Conservation (phyloP, 1,284 basidiomycete species). For the Sanghuangporus baumii region DNA sequence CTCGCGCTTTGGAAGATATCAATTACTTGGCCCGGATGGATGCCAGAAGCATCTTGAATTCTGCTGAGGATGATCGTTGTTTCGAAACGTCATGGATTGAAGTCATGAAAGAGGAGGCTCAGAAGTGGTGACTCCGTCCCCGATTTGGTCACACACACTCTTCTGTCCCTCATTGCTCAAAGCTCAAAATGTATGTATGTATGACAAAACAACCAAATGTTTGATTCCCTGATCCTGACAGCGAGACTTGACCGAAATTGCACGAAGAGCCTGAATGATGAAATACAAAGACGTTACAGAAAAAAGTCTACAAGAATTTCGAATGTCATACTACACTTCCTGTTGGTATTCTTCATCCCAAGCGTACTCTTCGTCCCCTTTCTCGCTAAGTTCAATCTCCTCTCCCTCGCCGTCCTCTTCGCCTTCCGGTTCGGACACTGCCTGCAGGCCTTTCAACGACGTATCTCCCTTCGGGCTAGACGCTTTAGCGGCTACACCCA, state of each 20-base stretch:
- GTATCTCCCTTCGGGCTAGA: slow-evolving; percentile 9
- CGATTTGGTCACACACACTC: no score
- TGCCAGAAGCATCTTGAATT: no score
- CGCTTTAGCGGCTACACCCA: slow-evolving; percentile 19
- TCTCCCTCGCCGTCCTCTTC: slow-evolving; percentile 22
- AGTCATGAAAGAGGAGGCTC: no score
- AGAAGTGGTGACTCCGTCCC: no score
- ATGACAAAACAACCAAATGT: no score
- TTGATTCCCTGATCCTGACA: no score
- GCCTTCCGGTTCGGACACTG: slow-evolving; percentile 17
- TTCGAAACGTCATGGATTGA: no score
- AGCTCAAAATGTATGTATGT: no score
- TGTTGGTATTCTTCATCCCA: slow-evolving; percentile 40
- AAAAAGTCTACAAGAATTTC: background rate
- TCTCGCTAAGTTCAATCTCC: slow-evolving; percentile 30
- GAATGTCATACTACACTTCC: slow-evolving; percentile 30
- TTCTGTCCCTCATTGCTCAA: no score
- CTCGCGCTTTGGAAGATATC: no score
- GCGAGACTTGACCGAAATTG: background rate
- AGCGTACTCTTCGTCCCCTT: slow-evolving; percentile 33
- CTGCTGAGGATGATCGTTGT: no score
- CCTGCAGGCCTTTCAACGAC: background rate
- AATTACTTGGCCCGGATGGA: no score
- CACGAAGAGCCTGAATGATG: background rate
- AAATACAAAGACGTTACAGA: background rate